These are phyloP conservation scores for Claviceps arundinis DNA, from an alignment of 2,329 filamentous ascomycete species.

Conservation along the genomic window DNA sequence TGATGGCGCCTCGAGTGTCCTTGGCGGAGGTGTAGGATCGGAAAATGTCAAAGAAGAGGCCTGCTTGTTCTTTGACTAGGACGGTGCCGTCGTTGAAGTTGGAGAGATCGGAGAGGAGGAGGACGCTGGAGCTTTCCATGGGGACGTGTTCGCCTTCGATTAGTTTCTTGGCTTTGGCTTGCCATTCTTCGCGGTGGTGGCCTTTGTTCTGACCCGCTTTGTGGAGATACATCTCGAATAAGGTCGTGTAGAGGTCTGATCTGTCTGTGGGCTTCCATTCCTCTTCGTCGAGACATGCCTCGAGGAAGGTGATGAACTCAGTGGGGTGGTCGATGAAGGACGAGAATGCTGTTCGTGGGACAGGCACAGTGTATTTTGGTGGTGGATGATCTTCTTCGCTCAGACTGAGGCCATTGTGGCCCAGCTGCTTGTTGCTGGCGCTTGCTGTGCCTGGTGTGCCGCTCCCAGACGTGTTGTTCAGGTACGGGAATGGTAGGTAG, in stretches of 20 bases:
- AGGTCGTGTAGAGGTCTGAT: conserved; percentile 78
- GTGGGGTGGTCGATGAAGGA: conserved; percentile 90
- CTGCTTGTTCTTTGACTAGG: conserved; percentile 85
- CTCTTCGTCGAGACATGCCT: conserved; percentile 67
- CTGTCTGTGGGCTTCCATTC: conserved; percentile 61
- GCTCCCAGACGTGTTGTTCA: conserved; percentile 45
- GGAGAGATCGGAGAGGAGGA: conserved; percentile 82
- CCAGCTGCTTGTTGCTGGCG: conserved; percentile 32
- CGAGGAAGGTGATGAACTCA: conserved; percentile 84
- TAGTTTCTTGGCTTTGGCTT: conserved; percentile 76
- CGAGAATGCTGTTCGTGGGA: conserved; percentile 81
- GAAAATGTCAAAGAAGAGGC: conserved; percentile 88
- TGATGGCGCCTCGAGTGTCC: conserved; percentile 82
- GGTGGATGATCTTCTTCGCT: conserved; percentile 31
- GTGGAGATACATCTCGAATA: conserved; percentile 97
- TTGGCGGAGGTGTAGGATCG: conserved; percentile 86
- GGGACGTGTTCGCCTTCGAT: conserved; percentile 70
- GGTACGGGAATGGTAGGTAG: conserved; percentile 73
- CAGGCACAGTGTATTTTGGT: conserved; percentile 61
- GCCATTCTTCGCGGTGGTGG: conserved; percentile 59
- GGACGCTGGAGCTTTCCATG: conserved; percentile 89
- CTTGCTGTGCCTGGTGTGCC: conserved; percentile 38
- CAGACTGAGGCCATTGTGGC: conserved; percentile 38
- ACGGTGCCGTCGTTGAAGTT: conserved; percentile 83
- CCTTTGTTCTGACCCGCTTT: conserved; percentile 68